Percentiles rank a stretch among this genome's conserved stretches.
phyloP scores from a whole-genome alignment of 2,329 filamentous ascomycete genomes.

The Epichloe brachyelytri region DNA sequence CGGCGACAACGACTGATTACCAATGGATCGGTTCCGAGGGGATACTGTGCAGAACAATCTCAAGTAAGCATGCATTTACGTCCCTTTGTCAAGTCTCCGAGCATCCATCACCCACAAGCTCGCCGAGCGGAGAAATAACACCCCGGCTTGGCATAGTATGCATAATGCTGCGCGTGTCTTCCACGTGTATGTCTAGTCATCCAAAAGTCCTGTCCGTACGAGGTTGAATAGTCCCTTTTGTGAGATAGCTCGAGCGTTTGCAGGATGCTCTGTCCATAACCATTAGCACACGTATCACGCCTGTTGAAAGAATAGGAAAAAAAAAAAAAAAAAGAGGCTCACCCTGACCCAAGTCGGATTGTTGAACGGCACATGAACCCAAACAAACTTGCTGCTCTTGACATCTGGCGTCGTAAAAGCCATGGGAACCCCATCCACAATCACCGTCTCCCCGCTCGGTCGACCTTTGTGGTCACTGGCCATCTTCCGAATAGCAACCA shows the following conservation, averaged over 20 bases:
- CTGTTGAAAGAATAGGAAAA: not conserved
- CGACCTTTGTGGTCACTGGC: constrained; percentile 11
- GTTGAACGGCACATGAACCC: constrained; percentile 45
- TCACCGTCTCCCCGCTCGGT: constrained; percentile 13
- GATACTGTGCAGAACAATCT: constrained; percentile 17
- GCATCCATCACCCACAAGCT: constrained; percentile 15
- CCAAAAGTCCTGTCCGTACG: constrained; percentile 37
- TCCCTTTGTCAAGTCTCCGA: too few relatives aligned
- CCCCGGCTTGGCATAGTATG: constrained; percentile 34
- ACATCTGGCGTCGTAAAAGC: constrained; percentile 21
- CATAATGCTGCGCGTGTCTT: constrained; percentile 35
- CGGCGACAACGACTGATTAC: constrained; percentile 17
- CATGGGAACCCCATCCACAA: constrained; percentile 17
- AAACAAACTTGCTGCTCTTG: constrained; percentile 36
- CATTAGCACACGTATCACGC: not conserved
- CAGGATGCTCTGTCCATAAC: constrained; percentile 24
- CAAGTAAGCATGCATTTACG: too few relatives aligned
- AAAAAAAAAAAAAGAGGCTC: constrained; percentile 4
- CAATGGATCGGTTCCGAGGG: constrained; percentile 21
- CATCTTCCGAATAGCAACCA: constrained; percentile 17
- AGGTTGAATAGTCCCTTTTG: constrained; percentile 22
- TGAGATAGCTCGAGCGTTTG: constrained; percentile 28
- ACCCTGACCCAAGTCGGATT: constrained; percentile 47
- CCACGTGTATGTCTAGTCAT: constrained; percentile 33
- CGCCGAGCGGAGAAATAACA: constrained; percentile 32